Conservation (phyloP, 768 basidiomycete species). For the Russula ochroleuca region DNA sequence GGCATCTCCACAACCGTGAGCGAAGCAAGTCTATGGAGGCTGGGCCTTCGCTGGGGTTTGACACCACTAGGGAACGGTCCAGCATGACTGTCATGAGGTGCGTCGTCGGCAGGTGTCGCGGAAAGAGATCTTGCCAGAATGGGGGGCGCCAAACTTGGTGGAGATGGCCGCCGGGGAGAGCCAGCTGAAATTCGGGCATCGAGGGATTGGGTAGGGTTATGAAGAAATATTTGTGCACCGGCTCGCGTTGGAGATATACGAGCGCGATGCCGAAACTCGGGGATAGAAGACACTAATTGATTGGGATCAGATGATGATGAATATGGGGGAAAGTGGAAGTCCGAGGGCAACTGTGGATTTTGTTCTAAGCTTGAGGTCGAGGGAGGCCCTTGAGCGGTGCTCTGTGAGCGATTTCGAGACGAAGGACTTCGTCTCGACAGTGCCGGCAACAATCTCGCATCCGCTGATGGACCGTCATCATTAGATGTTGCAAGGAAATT, state of each 20-base stretch:
- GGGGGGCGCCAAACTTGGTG: conserved; percentile 35
- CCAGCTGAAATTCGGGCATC: conserved; percentile 40
- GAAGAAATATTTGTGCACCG: conserved; percentile 28
- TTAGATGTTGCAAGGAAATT: background rate
- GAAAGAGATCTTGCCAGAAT: conserved; percentile 36
- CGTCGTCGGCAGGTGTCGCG: conserved; percentile 32
- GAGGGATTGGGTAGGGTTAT: conserved; percentile 54
- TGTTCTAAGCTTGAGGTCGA: conserved; percentile 10
- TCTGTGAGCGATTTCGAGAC: conserved; percentile 17
- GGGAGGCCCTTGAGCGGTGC: conserved; percentile 14
- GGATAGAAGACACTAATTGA: background rate
- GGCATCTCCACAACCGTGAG: conserved; percentile 51
- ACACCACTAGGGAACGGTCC: conserved; percentile 20
- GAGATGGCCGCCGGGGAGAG: conserved; percentile 12
- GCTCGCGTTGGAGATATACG: conserved; percentile 17
- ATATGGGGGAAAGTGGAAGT: conserved; percentile 40
- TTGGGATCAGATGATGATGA: conserved; percentile 17
- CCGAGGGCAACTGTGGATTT: conserved; percentile 19
- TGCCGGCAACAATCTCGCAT: conserved; percentile 1
- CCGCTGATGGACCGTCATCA: background rate
- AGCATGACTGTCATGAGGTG: background rate
- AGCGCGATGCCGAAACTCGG: conserved; percentile 7
- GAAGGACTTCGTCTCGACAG: conserved; percentile 10
- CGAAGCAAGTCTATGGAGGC: conserved; percentile 47
- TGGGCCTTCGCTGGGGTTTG: conserved; percentile 36